Evolutionary conservation across 2,329 filamentous ascomycete genomes (phyloP), one percentile per base, ranked within the genome.

Genomic region (Pseudogymnoascus sp.): DNA sequence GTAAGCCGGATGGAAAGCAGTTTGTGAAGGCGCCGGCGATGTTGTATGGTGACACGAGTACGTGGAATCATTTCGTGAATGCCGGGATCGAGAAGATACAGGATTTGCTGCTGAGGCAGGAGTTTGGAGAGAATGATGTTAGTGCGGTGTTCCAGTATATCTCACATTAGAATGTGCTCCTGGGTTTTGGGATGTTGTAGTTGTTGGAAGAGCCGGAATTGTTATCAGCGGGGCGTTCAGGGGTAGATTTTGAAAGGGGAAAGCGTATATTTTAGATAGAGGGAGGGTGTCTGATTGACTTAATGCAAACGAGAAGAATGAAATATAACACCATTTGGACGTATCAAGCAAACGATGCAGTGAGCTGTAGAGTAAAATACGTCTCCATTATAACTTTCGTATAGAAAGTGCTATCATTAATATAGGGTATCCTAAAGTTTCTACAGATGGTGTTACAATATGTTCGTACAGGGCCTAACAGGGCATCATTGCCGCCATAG

Each of bases 131-230:
- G 72, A 76, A 79, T 21, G 89, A 90, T 69, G 91, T 99, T 7
- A 96, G 90, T 64, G 90, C 92, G 9, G 91, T 97, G 33, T 99
- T 99, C 72, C 94, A 99, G 79, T 99, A 97, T 74, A 97, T 99
- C 69, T 96, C 92, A 66, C 94, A 97, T 75, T 89, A 52, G 45
- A 19, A 30, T 52, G 45, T 52, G 23, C 5, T 13, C n/a, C 2
- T 15, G 45, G 2, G 18, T 52, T 52, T 52, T 52, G 26, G 26
- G 26, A 12, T 30, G n/a, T 30, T n/a, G n/a, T n/a, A n/a, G n/a
- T 18, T 41, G 26, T 52, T 52, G 45, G 26, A 52, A 52, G 45
- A 52, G 26, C 0, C 0, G 9, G 45, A 52, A 52, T 52, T 30
- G 23, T 30, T 19, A 52, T 52, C 15, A 52, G 45, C 45, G 45